Percentiles rank a stretch among this genome's conserved stretches.
Conservation (phyloP, 805 yeast species). For the baker's yeast (Saccharomyces cerevisiae) region DNA sequence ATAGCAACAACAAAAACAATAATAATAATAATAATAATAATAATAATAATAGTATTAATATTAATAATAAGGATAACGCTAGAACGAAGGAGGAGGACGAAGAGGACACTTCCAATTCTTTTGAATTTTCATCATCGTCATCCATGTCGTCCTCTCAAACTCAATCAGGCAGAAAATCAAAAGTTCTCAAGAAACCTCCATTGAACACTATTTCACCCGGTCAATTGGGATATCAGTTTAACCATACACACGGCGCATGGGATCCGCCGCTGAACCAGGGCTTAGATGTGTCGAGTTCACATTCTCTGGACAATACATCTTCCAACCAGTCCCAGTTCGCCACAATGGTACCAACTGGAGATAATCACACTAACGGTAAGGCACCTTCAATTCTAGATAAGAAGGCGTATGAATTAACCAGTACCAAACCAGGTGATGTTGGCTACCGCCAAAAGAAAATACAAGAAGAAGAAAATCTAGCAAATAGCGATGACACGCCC, state of each 20-base stretch:
- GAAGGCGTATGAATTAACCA: not conserved
- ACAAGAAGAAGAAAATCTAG: constrained; percentile 1
- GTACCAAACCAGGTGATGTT: not conserved
- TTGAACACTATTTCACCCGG: constrained; percentile 9
- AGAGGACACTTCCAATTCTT: not conserved
- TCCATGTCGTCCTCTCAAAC: not conserved
- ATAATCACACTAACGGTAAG: not conserved
- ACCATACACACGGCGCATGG: constrained; percentile 7
- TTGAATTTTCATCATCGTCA: not conserved
- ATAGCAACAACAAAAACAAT: not conserved
- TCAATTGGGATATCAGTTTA: constrained; percentile 8
- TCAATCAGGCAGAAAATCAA: not conserved
- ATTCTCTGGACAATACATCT: not conserved
- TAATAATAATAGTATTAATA: not conserved
- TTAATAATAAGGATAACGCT: too few relatives aligned
- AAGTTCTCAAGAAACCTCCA: not conserved
- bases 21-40: too few relatives aligned
- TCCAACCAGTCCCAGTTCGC: not conserved
- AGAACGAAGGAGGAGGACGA: not conserved
- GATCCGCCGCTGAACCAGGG: constrained; percentile 5
- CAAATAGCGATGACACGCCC: constrained; percentile 17
- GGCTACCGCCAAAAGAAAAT: constrained; percentile 1
- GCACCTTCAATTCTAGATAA: not conserved
- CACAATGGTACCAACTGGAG: not conserved
- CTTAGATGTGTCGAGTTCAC: constrained; percentile 10